phyloP scores from a whole-genome alignment of 441 rosid species.

The Syzygium syzygioides region DNA sequence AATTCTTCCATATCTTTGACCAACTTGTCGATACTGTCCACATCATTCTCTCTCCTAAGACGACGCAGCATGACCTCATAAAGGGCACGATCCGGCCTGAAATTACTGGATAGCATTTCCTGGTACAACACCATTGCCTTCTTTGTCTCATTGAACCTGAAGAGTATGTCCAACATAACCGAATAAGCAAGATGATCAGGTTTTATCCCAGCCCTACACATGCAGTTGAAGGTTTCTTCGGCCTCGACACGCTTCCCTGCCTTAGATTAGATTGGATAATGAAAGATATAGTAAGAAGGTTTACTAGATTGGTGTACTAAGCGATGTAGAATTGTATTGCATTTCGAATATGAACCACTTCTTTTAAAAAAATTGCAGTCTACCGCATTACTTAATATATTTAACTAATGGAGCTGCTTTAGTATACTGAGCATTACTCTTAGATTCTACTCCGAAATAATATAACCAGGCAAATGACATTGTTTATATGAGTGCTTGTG shows the following conservation, averaged over 20 bases:
- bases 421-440: not conserved
- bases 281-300: not conserved
- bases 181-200: slow-evolving; percentile 86
- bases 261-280: not conserved
- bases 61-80: slow-evolving; percentile 50
- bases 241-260: slow-evolving; percentile 81
- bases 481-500: not conserved
- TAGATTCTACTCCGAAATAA: not conserved
- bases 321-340: not conserved
- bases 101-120: slow-evolving; percentile 66
- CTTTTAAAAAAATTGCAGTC: not conserved
- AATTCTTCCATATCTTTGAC: slow-evolving; percentile 68
- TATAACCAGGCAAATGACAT: not conserved
- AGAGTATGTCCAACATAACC: slow-evolving; percentile 75
- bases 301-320: not conserved
- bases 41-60: slow-evolving; percentile 46
- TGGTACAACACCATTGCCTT: slow-evolving; percentile 59
- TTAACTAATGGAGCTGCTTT: not conserved
- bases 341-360: not conserved
- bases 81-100: slow-evolving; percentile 44
- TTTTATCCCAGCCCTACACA: slow-evolving; percentile 70
- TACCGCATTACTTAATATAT: not conserved
- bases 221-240: slow-evolving; percentile 68
- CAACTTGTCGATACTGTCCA: slow-evolving; percentile 52
- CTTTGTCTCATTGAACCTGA: slow-evolving; percentile 51